Base-by-base conservation (phyloP, 495 filamentous ascomycete genomes). In the Lasiosphaeria miniovina region DNA sequence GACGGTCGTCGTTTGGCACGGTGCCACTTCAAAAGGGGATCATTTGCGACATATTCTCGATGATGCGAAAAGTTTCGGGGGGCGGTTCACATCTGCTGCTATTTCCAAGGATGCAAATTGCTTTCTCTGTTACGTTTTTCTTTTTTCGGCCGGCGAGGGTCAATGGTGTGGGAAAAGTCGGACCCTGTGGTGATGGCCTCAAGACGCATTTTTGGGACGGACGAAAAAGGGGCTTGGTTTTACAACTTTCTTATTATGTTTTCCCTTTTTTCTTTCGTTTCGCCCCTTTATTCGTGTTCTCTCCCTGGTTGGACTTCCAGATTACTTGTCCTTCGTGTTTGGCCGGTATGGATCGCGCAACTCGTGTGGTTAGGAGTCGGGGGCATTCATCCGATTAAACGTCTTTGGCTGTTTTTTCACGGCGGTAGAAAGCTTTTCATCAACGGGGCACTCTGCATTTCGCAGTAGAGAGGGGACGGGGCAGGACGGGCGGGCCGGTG, bases 101-200 rank as follows among this genome's bases (percentile, higher is more conserved):
- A 59, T 71, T 65, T 66, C 35, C 36, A 10, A 14, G 55, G 65
- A 33, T 62, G 55, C 48, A 12, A 59, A 51, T 48, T 45, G 61
- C 15, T 40, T 60, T 60, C 52, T 45, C 56, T 43, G 53, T 61
- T 49, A 14, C 36, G 56, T 59, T 55, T 54, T 54, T 64, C 38
- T 24, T 24, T 46, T n/a, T 46, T 46, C 3, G 38, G 38, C 11
- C 43, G 43, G 43, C 15, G 7, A 9, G 11, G 43, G 43, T 11
- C 4, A 62, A 41, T 54, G 59, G 60, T 67, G 52, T 49, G 64
- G 67, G 69, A 69, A 71, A 71, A 71, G 60, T 59, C 53, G 59
- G 55, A 54, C 58, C 59, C 69, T 61, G 48, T 15, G 49, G 58
- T 61, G 52, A 49, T 31, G 36, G 54, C 36, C 8, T 40, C 17